These are phyloP conservation scores for Clitopilus passeckerianus DNA, from an alignment of 768 basidiomycete genomes.

Conservation along the genomic window DNA sequence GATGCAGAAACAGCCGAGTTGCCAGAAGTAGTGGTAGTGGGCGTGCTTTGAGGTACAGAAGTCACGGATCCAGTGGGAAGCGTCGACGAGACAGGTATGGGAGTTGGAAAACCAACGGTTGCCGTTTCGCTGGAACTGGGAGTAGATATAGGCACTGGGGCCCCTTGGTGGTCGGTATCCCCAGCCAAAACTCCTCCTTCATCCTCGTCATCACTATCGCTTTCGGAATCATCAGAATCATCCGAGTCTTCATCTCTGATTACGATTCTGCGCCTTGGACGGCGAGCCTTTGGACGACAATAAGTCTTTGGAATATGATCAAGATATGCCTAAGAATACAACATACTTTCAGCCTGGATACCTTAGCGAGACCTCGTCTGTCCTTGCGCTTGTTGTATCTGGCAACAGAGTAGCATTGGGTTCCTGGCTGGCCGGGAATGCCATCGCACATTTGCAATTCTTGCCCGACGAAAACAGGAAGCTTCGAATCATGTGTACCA, in stretches of 20 bases:
- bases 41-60: not conserved
- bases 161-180: too few relatives aligned
- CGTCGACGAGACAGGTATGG: not conserved
- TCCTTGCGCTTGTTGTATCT: not conserved
- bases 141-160: not conserved
- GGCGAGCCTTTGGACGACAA: too few relatives aligned
- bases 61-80: not conserved
- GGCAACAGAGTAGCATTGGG: slow-evolving; percentile 14
- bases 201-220: slow-evolving; percentile 3
- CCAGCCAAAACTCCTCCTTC: not conserved
- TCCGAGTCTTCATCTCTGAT: not conserved
- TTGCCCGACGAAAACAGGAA: slow-evolving; percentile 18
- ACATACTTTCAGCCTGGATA: not conserved
- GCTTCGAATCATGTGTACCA: slow-evolving; percentile 8
- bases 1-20: not conserved
- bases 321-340: not conserved
- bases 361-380: not conserved
- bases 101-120: not conserved
- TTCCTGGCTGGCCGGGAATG: slow-evolving; percentile 25
- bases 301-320: not conserved
- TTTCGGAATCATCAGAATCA: slow-evolving; percentile 1
- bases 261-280: too few relatives aligned
- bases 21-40: not conserved
- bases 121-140: not conserved
- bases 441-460: slow-evolving; percentile 31